Evolutionary conservation across 2,329 filamentous ascomycete species (phyloP).

Genomic region (Xylaria sp.): DNA sequence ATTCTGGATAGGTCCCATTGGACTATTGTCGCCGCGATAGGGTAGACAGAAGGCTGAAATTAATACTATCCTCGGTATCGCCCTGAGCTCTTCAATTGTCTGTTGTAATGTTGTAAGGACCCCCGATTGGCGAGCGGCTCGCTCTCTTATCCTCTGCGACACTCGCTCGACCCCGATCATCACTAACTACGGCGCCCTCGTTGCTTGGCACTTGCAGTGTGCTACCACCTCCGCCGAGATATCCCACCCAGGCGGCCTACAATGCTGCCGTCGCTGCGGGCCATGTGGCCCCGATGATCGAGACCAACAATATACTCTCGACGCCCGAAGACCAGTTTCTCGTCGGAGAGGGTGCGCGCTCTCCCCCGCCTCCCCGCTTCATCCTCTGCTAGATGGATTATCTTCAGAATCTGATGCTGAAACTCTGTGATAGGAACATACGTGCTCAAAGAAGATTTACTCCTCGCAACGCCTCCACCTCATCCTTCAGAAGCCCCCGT

Average conservation of each 20-base stretch:
- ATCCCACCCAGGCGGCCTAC: slow-evolving; percentile 77
- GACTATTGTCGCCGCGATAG: slow-evolving; percentile 3
- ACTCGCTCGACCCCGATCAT: neutral
- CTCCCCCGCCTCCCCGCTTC: neutral
- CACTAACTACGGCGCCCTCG: slow-evolving; percentile 32
- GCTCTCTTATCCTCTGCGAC: slow-evolving; percentile 1
- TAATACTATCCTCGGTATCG: neutral
- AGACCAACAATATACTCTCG: slow-evolving; percentile 90
- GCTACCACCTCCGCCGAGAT: slow-evolving; percentile 86
- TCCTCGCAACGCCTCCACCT: slow-evolving; percentile 91
- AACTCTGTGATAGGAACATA: slow-evolving; percentile 75
- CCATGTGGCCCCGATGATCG: slow-evolving; percentile 78
- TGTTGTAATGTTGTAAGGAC: slow-evolving; percentile 45
- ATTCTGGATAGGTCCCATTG: slow-evolving; percentile 2
- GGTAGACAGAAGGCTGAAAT: slow-evolving; percentile 1
- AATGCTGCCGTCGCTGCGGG: slow-evolving; percentile 76
- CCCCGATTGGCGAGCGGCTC: neutral
- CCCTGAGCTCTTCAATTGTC: slow-evolving; percentile 7
- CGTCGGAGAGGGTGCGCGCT: slow-evolving; percentile 81
- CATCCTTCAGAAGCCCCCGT: slow-evolving; percentile 93
- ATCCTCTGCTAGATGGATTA: neutral
- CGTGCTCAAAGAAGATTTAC: slow-evolving; percentile 86
- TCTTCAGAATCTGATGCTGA: slow-evolving; percentile 32
- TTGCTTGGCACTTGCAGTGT: slow-evolving; percentile 63
- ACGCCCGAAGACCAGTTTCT: slow-evolving; percentile 91